Percentiles rank a stretch among this genome's conserved stretches.
These are phyloP conservation scores for Pugionium dolabratum DNA, from an alignment of 345 rosid species.

Conservation along the genomic window DNA sequence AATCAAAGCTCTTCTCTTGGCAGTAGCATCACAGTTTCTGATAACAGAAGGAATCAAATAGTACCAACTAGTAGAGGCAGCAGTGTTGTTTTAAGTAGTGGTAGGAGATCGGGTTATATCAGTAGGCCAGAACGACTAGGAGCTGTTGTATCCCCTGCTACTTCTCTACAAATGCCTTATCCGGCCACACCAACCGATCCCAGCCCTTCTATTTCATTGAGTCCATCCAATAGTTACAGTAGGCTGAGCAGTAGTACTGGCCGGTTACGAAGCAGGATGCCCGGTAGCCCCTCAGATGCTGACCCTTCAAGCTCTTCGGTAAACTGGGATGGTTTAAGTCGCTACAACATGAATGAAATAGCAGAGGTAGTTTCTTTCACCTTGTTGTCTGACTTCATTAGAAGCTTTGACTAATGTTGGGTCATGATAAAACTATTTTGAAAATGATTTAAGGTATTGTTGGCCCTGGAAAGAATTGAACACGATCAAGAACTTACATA, in stretches of 20 bases:
- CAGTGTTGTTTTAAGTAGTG: slow-evolving; percentile 54
- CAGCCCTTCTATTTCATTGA: slow-evolving; percentile 42
- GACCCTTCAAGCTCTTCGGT: slow-evolving; percentile 44
- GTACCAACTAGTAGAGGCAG: slow-evolving; percentile 48
- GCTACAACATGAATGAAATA: slow-evolving; percentile 67
- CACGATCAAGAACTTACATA: slow-evolving; percentile 72
- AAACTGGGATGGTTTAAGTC: slow-evolving; percentile 57
- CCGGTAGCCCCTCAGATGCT: slow-evolving; percentile 56
- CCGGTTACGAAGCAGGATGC: slow-evolving; percentile 39
- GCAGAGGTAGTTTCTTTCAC: slow-evolving; percentile 64
- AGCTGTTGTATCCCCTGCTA: slow-evolving; percentile 32
- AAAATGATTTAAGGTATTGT: slow-evolving; percentile 53
- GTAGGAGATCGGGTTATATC: slow-evolving; percentile 49
- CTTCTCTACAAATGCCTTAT: slow-evolving; percentile 46
- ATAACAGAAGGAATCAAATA: slow-evolving; percentile 58
- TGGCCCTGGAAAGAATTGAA: slow-evolving; percentile 89
- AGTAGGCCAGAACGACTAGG: slow-evolving; percentile 47
- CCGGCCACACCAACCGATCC: slow-evolving; percentile 45
- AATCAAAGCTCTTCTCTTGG: slow-evolving; percentile 47
- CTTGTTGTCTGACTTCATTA: slow-evolving; percentile 29
- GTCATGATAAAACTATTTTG: slow-evolving; percentile 1
- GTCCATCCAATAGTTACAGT: slow-evolving; percentile 25
- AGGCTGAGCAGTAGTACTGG: slow-evolving; percentile 31
- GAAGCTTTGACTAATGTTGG: slow-evolving; percentile 15
- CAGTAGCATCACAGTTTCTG: slow-evolving; percentile 55